Conservation (phyloP, 2,329 filamentous ascomycete species). For the Alternaria postmessia region DNA sequence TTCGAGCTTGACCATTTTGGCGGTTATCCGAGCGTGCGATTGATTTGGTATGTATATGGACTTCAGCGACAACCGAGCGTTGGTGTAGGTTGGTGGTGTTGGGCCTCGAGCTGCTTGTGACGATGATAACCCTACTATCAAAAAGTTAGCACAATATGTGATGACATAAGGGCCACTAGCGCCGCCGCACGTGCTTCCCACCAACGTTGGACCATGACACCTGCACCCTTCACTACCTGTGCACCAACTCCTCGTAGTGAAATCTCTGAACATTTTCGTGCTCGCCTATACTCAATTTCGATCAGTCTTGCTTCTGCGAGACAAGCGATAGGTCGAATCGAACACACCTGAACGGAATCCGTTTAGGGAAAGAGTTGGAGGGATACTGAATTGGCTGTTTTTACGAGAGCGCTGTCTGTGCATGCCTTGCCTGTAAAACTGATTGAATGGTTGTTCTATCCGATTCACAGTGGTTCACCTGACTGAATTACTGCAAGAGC, state of each 20-base stretch:
- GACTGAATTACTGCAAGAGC: not conserved
- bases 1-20: slow-evolving; percentile 91
- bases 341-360: not conserved
- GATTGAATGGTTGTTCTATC: not conserved
- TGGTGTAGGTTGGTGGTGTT: slow-evolving; percentile 12
- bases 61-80: slow-evolving; percentile 4
- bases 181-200: not conserved
- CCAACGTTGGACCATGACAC: not conserved
- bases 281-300: not conserved
- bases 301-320: not conserved
- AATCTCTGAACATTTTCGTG: not conserved
- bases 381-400: not conserved
- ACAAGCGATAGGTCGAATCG: not conserved
- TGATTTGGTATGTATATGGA: not conserved
- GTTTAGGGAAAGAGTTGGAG: not conserved
- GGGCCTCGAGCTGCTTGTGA: slow-evolving; percentile 13
- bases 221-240: not conserved
- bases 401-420: not conserved
- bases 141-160: slow-evolving; percentile 7
- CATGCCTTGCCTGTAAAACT: not conserved
- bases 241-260: not conserved
- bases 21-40: slow-evolving; percentile 10
- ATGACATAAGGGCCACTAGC: slow-evolving; percentile 6
- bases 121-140: slow-evolving; percentile 14
- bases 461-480: not conserved